phyloP scores from a whole-genome alignment of 352 stramenopile genomes.

The Globisporangium splendens region DNA sequence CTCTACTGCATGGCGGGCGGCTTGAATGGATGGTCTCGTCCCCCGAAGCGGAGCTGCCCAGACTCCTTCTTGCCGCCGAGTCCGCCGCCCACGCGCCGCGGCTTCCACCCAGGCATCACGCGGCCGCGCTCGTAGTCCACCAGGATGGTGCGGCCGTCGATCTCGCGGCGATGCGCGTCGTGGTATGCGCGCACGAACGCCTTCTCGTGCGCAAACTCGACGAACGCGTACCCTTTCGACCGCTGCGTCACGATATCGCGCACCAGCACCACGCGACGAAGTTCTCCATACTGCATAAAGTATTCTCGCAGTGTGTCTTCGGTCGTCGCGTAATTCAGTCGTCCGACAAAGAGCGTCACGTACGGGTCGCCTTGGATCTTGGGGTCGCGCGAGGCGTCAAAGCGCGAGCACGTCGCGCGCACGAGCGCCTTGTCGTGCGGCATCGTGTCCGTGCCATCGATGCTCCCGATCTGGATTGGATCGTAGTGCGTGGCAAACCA shows the following conservation, averaged over 20 bases:
- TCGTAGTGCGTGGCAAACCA: slow-evolving; percentile 78
- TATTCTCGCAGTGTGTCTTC: slow-evolving; percentile 39
- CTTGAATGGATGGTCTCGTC: slow-evolving; percentile 68
- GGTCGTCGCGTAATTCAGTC: slow-evolving; percentile 52
- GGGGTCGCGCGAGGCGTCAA: slow-evolving; percentile 50
- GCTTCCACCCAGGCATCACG: slow-evolving; percentile 82
- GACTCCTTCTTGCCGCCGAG: slow-evolving; percentile 79
- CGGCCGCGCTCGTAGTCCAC: slow-evolving; percentile 78
- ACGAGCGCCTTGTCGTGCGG: slow-evolving; percentile 66
- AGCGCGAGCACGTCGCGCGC: slow-evolving; percentile 41
- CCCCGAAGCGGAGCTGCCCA: slow-evolving; percentile 78
- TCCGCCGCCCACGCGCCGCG: slow-evolving; percentile 67
- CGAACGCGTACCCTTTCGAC: slow-evolving; percentile 77
- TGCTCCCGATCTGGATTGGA: slow-evolving; percentile 59
- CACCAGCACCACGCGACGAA: slow-evolving; percentile 59
- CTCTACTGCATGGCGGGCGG: slow-evolving; percentile 18
- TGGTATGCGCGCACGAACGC: slow-evolving; percentile 60
- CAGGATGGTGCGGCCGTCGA: slow-evolving; percentile 63
- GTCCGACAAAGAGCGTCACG: slow-evolving; percentile 68
- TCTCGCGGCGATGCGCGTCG: slow-evolving; percentile 38
- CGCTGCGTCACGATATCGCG: slow-evolving; percentile 54
- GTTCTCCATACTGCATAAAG: slow-evolving; percentile 46
- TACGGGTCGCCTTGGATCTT: slow-evolving; percentile 65
- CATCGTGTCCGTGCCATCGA: slow-evolving; percentile 57
- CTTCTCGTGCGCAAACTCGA: slow-evolving; percentile 58